phyloP scores from a whole-genome alignment of 2,329 filamentous ascomycete genomes.

The Talaromyces rugulosus region DNA sequence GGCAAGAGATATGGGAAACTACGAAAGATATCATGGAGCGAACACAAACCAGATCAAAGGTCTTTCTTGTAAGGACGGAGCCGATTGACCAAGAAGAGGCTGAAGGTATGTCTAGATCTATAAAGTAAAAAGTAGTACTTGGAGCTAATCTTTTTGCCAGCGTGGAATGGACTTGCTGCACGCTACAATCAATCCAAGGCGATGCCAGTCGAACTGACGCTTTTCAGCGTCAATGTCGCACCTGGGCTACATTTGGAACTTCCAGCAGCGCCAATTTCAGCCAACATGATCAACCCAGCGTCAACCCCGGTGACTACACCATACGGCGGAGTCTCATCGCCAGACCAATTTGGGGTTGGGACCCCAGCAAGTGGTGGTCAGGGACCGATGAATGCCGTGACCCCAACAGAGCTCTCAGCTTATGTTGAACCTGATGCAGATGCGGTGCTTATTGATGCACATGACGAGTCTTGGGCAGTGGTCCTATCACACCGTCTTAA shows the following conservation, averaged over 20 bases:
- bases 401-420: slow-evolving; percentile 27
- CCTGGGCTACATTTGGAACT: slow-evolving; percentile 33
- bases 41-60: slow-evolving; percentile 51
- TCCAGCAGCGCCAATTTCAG: slow-evolving; percentile 28
- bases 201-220: slow-evolving; percentile 31
- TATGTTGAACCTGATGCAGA: slow-evolving; percentile 50
- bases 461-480: slow-evolving; percentile 58
- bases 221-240: slow-evolving; percentile 31
- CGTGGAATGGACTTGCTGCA: slow-evolving; percentile 34
- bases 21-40: slow-evolving; percentile 53
- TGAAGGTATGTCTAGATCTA: slow-evolving; percentile 35
- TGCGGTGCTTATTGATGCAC: slow-evolving; percentile 53
- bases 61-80: slow-evolving; percentile 52
- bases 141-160: slow-evolving; percentile 22
- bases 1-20: slow-evolving; percentile 55
- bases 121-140: neutral
- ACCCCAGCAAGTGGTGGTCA: slow-evolving; percentile 29
- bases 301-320: slow-evolving; percentile 39
- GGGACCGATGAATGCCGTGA: slow-evolving; percentile 34
- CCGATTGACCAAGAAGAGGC: slow-evolving; percentile 49
- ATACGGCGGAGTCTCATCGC: slow-evolving; percentile 35
- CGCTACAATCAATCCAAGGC: slow-evolving; percentile 34
- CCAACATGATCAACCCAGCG: slow-evolving; percentile 29
- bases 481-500: slow-evolving; percentile 50
- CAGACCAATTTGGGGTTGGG: slow-evolving; percentile 39